phyloP scores from a whole-genome alignment of 768 basidiomycete species.

The Leccinum subtestaceum region DNA sequence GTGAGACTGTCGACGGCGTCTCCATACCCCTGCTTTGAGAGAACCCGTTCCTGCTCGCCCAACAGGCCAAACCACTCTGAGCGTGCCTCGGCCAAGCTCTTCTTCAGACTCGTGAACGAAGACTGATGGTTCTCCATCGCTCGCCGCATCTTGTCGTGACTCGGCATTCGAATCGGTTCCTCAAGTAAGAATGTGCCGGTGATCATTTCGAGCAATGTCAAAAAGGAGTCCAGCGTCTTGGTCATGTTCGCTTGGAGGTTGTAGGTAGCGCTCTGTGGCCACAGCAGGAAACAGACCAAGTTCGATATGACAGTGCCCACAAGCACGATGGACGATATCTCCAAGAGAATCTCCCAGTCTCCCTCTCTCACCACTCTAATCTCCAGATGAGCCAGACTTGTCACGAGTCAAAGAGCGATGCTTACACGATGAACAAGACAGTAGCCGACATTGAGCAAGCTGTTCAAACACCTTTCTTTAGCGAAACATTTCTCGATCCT shows the following conservation, averaged over 20 bases:
- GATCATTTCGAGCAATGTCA: conserved; percentile 78
- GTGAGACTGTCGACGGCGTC: conserved; percentile 86
- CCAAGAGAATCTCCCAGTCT: conserved; percentile 67
- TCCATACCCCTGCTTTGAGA: conserved; percentile 63
- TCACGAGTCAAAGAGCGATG: neutral
- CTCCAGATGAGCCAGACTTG: conserved; percentile 4
- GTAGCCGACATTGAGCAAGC: conserved; percentile 86
- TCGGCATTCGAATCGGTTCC: conserved; percentile 53
- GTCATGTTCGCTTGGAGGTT: conserved; percentile 84
- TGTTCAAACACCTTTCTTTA: conserved; percentile 24
- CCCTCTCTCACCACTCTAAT: conserved; percentile 84
- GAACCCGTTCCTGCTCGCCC: conserved; percentile 23
- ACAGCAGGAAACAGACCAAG: conserved; percentile 76
- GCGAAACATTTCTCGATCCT: neutral
- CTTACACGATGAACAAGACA: conserved; percentile 79
- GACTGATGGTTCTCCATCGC: conserved; percentile 85
- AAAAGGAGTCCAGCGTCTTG: conserved; percentile 83
- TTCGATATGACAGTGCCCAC: conserved; percentile 79
- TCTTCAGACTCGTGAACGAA: conserved; percentile 87
- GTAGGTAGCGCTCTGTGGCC: conserved; percentile 81
- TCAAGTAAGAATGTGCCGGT: conserved; percentile 85
- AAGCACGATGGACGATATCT: conserved; percentile 73
- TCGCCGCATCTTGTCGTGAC: conserved; percentile 63
- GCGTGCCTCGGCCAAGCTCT: conserved; percentile 80
- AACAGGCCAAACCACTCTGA: conserved; percentile 64